These are phyloP conservation scores for Pythium oligandrum DNA, from an alignment of 352 stramenopile species.

Conservation along the genomic window DNA sequence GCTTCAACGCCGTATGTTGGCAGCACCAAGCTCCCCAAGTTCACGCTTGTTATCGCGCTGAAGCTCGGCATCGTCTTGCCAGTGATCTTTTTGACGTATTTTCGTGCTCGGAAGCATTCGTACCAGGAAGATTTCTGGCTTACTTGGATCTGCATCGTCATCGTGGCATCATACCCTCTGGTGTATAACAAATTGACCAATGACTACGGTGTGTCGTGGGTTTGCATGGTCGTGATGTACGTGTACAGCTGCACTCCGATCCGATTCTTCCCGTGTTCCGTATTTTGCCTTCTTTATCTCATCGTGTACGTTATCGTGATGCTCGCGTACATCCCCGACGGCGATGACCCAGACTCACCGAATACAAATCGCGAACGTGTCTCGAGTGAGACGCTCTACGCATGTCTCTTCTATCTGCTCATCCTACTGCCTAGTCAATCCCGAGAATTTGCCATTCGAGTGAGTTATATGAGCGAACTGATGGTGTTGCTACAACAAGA, in stretches of 20 bases:
- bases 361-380: conserved; percentile 34
- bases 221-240: conserved; percentile 83
- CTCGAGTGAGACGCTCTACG: conserved; percentile 74
- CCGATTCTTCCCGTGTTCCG: conserved; percentile 72
- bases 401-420: conserved; percentile 75
- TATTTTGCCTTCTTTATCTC: conserved; percentile 63
- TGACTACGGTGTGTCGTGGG: conserved; percentile 77
- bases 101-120: conserved; percentile 51
- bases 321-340: conserved; percentile 51
- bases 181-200: conserved; percentile 83
- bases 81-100: conserved; percentile 60
- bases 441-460: conserved; percentile 74
- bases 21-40: conserved; percentile 45
- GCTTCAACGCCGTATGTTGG: conserved; percentile 21
- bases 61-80: conserved; percentile 62
- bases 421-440: conserved; percentile 74
- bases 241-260: conserved; percentile 81
- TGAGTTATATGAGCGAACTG: conserved; percentile 83
- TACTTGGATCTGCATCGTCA: conserved; percentile 61
- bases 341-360: conserved; percentile 17
- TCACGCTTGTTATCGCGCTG: conserved; percentile 59
- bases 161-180: conserved; percentile 62
- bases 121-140: conserved; percentile 60
- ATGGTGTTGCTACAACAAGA: conserved; percentile 80
- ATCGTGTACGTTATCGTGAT: conserved; percentile 69